These are phyloP conservation scores for Botrytis paeoniae DNA, from an alignment of 2,329 filamentous ascomycete species.

Conservation along the genomic window DNA sequence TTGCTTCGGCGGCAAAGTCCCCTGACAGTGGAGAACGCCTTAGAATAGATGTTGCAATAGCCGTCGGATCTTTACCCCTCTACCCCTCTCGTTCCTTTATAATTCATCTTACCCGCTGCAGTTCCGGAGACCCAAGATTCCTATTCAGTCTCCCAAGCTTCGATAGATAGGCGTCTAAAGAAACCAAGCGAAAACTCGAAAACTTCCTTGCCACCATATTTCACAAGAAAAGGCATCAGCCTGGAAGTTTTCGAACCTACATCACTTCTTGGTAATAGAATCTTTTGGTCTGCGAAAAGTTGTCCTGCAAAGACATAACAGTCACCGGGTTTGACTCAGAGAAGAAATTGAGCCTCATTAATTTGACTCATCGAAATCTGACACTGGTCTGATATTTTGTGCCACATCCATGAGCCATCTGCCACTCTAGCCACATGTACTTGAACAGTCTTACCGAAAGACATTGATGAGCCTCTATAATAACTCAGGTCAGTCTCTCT, in stretches of 20 bases:
- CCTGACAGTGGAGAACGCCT: neutral
- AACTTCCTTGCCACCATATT: neutral
- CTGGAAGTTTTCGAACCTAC: neutral
- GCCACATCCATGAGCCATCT: neutral
- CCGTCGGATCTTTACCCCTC: neutral
- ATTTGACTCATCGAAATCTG: neutral
- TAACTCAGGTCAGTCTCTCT: slow-evolving; percentile 4
- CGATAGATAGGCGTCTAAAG: neutral
- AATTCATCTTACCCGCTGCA: neutral
- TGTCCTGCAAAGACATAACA: neutral
- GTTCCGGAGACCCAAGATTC: neutral
- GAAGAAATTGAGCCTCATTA: neutral
- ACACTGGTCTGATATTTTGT: neutral
- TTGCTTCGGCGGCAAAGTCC: neutral
- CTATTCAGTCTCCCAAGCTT: neutral
- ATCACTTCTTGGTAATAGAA: neutral
- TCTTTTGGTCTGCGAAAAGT: neutral
- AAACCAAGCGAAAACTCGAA: neutral
- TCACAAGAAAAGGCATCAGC: neutral
- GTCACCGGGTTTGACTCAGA: neutral
- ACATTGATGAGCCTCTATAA: neutral
- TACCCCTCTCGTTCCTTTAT: too few species aligned
- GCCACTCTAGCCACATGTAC: neutral
- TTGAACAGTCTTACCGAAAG: neutral
- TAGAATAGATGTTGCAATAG: neutral